Evolutionary conservation across 305 asterid genomes (phyloP), one percentile per base, ranked within the genome.

Genomic region (Petunia hybrid): DNA sequence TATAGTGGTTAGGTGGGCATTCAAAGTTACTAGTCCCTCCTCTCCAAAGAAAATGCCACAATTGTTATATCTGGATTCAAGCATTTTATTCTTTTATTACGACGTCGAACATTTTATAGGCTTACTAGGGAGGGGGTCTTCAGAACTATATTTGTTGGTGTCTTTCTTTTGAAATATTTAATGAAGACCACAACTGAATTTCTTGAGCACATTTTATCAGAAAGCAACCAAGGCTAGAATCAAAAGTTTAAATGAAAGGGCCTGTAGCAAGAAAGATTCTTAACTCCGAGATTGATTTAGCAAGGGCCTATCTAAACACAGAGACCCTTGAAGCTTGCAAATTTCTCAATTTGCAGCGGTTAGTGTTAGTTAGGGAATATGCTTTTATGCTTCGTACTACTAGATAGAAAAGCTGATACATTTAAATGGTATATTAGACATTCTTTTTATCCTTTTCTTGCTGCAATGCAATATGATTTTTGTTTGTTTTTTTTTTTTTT

Each of bases 31-130:
- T 71, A 71, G 35, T 70, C 13, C 13, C 2, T 48, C 48, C 35
- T 71, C 78, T 12, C 61, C 13, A 48, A 48, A 71, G 12, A 51
- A 36, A 51, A 36, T 73, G 63, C 8, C 78, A 51, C 45, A 73
- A 73, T 36, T 13, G 35, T 61, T 31, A 36, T 51, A 39, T 51
- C 12, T 7, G 43, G 78, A 51, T 40, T 71, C 40, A 14, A 51
- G 7, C 63, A 73, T 73, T 51, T 73, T 63, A 48, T 73, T 73
- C 63, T 53, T 71, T 51, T 74, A 12, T 13, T 51, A 13, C 48
- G 13, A 51, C 53, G 48, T 74, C 63, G 53, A 71, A 51, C 62
- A 71, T 46, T 48, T 48, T 5, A 31, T 12, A 6, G 31, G 31
- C 31, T 22, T 22, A 22, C 31, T 16, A 6, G 35, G 16, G 56